Conservation (phyloP, 805 yeast species). For the Myxozyma neotropica region DNA sequence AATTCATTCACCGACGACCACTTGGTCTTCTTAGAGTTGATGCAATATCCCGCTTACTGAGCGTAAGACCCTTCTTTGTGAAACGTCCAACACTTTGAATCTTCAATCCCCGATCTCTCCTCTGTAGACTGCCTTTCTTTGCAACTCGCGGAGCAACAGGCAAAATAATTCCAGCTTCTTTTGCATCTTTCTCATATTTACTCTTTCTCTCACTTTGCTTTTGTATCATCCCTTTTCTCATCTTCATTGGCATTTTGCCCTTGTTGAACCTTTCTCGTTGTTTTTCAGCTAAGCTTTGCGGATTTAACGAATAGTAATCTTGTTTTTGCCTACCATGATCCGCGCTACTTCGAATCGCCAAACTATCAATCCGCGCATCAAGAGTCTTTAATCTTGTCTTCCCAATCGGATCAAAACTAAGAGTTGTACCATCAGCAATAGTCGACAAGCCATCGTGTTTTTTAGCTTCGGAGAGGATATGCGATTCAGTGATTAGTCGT, state of each 20-base stretch:
- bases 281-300: constrained; percentile 13
- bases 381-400: constrained; percentile 44
- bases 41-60: constrained; percentile 68
- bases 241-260: constrained; percentile 85
- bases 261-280: constrained; percentile 20
- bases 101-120: constrained; percentile 76
- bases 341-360: constrained; percentile 30
- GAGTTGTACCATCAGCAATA: constrained; percentile 29
- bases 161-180: constrained; percentile 86
- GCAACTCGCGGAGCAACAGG: constrained; percentile 51
- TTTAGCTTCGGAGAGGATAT: constrained; percentile 50
- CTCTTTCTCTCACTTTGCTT: constrained; percentile 55
- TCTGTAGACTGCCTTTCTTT: constrained; percentile 31
- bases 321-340: constrained; percentile 31
- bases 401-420: constrained; percentile 45
- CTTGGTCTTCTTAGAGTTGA: constrained; percentile 31
- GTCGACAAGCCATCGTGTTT: constrained; percentile 9
- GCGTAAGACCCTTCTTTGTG: constrained; percentile 76
- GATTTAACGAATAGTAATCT: constrained; percentile 30
- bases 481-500: constrained; percentile 67
- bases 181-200: constrained; percentile 73
- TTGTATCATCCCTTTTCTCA: constrained; percentile 80
- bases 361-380: constrained; percentile 41
- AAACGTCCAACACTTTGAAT: constrained; percentile 74
- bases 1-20: neutral